Conservation (phyloP, 1,284 basidiomycete species). For the Irpex sp. region DNA sequence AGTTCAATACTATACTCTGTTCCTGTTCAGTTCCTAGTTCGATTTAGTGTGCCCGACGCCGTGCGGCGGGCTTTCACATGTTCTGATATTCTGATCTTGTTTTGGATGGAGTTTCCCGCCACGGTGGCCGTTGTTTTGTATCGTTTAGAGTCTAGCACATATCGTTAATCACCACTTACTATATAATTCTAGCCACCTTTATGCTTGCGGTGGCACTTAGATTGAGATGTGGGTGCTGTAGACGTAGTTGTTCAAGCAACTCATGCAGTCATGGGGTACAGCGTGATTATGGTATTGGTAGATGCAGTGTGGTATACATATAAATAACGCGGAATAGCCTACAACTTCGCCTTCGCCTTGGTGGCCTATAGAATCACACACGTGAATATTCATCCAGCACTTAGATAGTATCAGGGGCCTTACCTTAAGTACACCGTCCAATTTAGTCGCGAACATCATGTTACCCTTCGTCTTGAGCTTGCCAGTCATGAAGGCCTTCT, state of each 20-base stretch:
- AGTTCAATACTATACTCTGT: too few species aligned
- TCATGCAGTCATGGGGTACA: not conserved
- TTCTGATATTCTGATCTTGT: constrained; percentile 36
- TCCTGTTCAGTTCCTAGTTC: too few species aligned
- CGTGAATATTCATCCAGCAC: not conserved
- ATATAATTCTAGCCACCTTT: not conserved
- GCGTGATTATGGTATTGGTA: not conserved
- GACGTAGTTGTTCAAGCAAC: too few species aligned
- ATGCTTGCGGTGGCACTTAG: not conserved
- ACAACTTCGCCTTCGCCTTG: constrained; percentile 38
- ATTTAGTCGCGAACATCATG: constrained; percentile 88
- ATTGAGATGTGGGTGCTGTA: not conserved
- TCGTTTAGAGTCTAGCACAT: not conserved
- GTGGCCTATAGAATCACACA: constrained; percentile 24
- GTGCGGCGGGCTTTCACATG: too few species aligned
- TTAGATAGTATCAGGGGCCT: constrained; percentile 14
- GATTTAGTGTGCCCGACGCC: too few species aligned
- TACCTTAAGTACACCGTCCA: constrained; percentile 79
- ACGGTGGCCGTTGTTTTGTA: not conserved
- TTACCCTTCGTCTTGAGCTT: constrained; percentile 85
- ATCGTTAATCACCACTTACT: constrained; percentile 2
- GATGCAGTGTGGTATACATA: not conserved
- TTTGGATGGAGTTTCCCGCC: not conserved
- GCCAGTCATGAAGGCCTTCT: constrained; percentile 94
- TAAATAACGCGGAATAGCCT: constrained; percentile 8